Evolutionary conservation across 1,284 basidiomycete species (phyloP), one percentile per base, ranked within the genome.

Genomic region (Omphalotus olearius): DNA sequence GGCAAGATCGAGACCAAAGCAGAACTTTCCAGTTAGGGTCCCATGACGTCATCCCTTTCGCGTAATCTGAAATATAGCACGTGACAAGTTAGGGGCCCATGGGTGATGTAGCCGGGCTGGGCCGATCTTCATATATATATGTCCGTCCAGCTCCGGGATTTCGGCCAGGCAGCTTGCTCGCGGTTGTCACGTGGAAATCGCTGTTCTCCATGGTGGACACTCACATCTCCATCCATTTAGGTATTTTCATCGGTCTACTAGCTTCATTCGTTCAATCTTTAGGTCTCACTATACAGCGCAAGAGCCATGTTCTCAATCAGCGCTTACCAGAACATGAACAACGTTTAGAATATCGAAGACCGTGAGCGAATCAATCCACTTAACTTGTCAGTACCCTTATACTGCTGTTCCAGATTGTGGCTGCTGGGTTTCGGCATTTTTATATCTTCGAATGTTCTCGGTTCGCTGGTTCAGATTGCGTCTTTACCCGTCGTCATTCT

Each of bases 381-480:
- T 52, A 37, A 51, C 48, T 55, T 57, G 36, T 44, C 33, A 36
- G 47, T 55, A 26, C 54, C 39, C 52, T 47, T 55, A 53, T n/a
- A 43, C 54, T 26, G 26, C 60, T 10, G 13, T 10, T 7, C 20
- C 37, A 88, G 87, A 45, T 69, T 94, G 20, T 96, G 92, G 92
- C 70, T 94, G 18, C 64, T 90, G 28, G 94, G 94, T 9, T 95
- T 97, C 62, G 78, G 73, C 46, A 82, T 91, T 62, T 92, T 91
- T 74, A 83, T 93, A 51, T 85, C 85, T 20, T 93, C 93, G 52
- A 98, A 98, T 66, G 72, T 98, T 54, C 76, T 96, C 51, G 92
- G 92, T n/a, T 94, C 92, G 1, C 73, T 98, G 25, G 92, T 97
- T 59, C 95, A 98, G 71, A 94, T 98, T 50, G 93, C 93, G 5